These are phyloP conservation scores for Yamadazyma endophytica DNA, from an alignment of 805 yeast genomes.

Conservation along the genomic window DNA sequence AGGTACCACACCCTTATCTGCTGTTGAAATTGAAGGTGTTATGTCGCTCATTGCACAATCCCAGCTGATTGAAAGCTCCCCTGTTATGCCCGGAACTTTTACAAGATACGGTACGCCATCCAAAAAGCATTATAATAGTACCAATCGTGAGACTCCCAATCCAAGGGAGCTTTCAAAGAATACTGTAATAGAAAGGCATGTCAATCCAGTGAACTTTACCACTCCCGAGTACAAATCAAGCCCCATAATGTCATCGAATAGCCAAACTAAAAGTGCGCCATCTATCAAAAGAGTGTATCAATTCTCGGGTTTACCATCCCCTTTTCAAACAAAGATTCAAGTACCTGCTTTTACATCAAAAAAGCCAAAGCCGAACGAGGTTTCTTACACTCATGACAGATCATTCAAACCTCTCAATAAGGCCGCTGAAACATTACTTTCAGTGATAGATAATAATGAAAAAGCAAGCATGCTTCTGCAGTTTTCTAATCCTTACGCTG, in stretches of 20 bases:
- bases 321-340: constrained; percentile 37
- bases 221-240: constrained; percentile 31
- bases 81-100: constrained; percentile 12
- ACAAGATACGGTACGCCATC: neutral
- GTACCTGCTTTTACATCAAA: constrained; percentile 17
- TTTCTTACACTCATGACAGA: constrained; percentile 2
- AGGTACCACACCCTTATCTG: constrained; percentile 71
- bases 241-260: constrained; percentile 29
- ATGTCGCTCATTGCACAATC: constrained; percentile 43
- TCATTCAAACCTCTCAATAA: constrained; percentile 12
- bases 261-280: constrained; percentile 18
- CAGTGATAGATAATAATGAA: constrained; percentile 28
- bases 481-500: constrained; percentile 20
- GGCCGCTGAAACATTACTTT: constrained; percentile 35
- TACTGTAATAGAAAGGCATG: constrained; percentile 9
- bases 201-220: constrained; percentile 10
- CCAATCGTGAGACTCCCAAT: constrained; percentile 21
- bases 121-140: constrained; percentile 1
- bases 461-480: constrained; percentile 24
- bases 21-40: constrained; percentile 80
- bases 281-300: constrained; percentile 42
- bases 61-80: constrained; percentile 5
- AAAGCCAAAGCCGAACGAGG: constrained; percentile 2
- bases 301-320: constrained; percentile 43
- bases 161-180: constrained; percentile 24